Evolutionary conservation across 2,329 filamentous ascomycete species (phyloP), one percentile per base, ranked within the genome.

Genomic region (Myriosclerotinia curreyana): DNA sequence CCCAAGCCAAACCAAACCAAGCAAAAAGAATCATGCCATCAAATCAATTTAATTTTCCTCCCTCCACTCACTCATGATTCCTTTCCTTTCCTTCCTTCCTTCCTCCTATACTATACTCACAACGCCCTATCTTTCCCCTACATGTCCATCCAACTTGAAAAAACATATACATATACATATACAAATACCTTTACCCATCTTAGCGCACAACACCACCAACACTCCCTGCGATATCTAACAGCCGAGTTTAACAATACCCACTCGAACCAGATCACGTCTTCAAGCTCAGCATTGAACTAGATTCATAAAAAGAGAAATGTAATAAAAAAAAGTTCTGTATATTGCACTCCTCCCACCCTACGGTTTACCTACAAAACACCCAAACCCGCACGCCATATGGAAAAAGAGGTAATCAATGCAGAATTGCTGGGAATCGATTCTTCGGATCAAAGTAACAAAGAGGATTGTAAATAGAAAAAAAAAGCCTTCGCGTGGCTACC

Each of bases 351-450:
- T 36, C 40, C 31, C 20, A n/a, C 55, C 40, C 31, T 42, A 48
- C 55, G 55, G 28, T 58, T 58, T 58, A 58, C 55, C 55, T 58
- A 58, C 42, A 58, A 48, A 58, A 58, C 55, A 58, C 42, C 54
- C 42, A 28, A 48, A 34, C 42, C 55, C 42, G 31, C 42, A 48
- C 36, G 52, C 52, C 52, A 46, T 58, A 48, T 58, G 31, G 55
- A 48, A 58, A 58, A 46, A 58, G 40, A 36, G 28, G 20, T 22
- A 58, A 58, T 48, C 55, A 58, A 56, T 48, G 55, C 42, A 58
- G 55, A 25, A 31, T 58, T 12, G 31, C 55, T 46, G 55, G 55
- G 55, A 48, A 58, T 58, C 28, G 55, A 58, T 58, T 48, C 55
- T 58, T 36, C 42, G 55, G 28, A 58, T 58, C 38, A 58, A 58